A percentile compares a stretch with the other conserved stretches of the same genome.
These are phyloP conservation scores for Chrysanthemum seticuspe DNA, from an alignment of 129 eudicot genomes.

Conservation along the genomic window DNA sequence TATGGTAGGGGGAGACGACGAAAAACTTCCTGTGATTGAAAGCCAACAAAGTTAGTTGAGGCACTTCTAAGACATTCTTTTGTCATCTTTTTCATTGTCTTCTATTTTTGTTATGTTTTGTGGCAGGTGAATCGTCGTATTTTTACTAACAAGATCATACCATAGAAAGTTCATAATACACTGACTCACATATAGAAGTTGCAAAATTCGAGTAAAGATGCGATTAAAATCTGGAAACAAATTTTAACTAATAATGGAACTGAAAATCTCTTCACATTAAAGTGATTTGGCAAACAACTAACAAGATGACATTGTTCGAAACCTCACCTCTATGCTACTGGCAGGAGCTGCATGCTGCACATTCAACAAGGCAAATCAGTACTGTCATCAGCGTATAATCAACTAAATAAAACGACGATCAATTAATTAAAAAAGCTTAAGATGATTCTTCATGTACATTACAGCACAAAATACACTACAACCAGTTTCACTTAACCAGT, in stretches of 20 bases:
- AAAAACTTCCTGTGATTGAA: neutral
- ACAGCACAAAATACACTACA: no score
- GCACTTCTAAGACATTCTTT: no score
- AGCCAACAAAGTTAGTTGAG: neutral
- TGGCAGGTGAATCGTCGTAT: no score
- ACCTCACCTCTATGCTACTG: constrained; percentile 56
- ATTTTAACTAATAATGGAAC: neutral
- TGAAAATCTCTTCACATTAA: neutral
- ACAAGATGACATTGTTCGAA: constrained; percentile 10
- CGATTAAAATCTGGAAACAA: neutral
- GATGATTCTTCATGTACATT: neutral
- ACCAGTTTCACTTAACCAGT: no score
- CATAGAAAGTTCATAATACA: no score
- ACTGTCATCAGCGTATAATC: constrained; percentile 30
- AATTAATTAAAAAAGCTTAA: constrained; percentile 22
- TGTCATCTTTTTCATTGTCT: neutral
- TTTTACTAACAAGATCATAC: no score
- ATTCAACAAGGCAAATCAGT: constrained; percentile 42
- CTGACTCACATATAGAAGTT: neutral
- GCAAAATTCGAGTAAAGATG: neutral
- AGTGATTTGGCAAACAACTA: neutral
- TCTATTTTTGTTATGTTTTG: no score
- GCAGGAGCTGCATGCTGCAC: constrained; percentile 54
- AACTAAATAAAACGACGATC: constrained; percentile 31
- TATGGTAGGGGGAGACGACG: neutral